A percentile compares a stretch with the other conserved stretches of the same genome.
phyloP scores from a whole-genome alignment of 176 grass and related monocot genomes.

The Aegilops speltoides region DNA sequence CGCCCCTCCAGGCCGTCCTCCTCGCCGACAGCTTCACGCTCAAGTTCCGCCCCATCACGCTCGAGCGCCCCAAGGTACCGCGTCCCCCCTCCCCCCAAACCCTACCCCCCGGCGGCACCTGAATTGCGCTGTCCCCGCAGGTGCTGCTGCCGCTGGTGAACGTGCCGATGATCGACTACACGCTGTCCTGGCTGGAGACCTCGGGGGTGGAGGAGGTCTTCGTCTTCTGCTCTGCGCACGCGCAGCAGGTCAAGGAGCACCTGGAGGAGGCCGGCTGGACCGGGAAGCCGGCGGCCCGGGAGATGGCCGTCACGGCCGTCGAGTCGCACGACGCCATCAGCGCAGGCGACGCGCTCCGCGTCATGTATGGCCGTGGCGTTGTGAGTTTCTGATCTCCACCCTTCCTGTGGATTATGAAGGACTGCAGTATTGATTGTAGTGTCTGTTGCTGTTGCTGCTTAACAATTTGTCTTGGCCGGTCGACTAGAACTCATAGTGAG shows the following conservation, averaged over 20 bases:
- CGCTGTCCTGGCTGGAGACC: slow-evolving; percentile 85
- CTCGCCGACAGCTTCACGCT: slow-evolving; percentile 88
- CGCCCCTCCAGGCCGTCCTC: slow-evolving; percentile 83
- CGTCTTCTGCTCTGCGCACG: slow-evolving; percentile 87
- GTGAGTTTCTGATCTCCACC: slow-evolving; percentile 30
- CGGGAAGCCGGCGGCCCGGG: slow-evolving; percentile 26
- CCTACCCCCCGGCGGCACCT: background rate
- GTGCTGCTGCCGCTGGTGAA: slow-evolving; percentile 87
- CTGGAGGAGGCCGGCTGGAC: slow-evolving; percentile 62
- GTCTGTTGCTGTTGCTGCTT: background rate
- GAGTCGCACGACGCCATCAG: slow-evolving; percentile 77
- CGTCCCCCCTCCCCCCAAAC: background rate
- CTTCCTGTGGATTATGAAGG: background rate
- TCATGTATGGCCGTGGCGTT: slow-evolving; percentile 55
- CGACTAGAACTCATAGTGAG: background rate
- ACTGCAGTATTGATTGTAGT: background rate
- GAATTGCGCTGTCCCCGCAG: slow-evolving; percentile 28
- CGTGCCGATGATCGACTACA: slow-evolving; percentile 92
- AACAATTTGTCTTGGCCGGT: background rate
- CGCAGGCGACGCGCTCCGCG: slow-evolving; percentile 71
- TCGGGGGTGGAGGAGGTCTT: slow-evolving; percentile 80
- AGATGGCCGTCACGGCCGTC: slow-evolving; percentile 54
- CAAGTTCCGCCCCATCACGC: slow-evolving; percentile 91
- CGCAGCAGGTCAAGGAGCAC: slow-evolving; percentile 82
- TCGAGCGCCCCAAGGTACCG: slow-evolving; percentile 86